Base-by-base conservation (phyloP, 208 protist species). In the Strigomonas galati region DNA sequence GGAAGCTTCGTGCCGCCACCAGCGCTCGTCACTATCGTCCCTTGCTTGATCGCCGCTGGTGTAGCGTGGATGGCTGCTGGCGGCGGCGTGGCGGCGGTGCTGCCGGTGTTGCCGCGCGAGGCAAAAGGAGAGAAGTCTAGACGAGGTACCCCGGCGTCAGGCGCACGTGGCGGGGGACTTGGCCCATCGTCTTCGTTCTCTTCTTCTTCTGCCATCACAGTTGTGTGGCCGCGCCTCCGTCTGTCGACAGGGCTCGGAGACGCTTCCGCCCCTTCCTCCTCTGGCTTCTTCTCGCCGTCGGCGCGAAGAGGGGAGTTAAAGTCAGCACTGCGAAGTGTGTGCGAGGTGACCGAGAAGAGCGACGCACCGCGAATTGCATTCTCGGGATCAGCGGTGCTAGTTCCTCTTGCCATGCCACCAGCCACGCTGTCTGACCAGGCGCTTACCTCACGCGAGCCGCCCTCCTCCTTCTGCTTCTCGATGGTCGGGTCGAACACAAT, bases 381-480 rank as follows among this genome's bases (percentile, higher is more conserved):
- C 9, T 9, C 40, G 9, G 12, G 35, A 4, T 53, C 48, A 3
- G 9, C 48, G 48, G 4, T 17, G 48, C 14, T n/a, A 10, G 10
- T 10, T 48, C 27, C 51, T 21, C 27, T 21, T 19, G 10, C 10
- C 55, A 61, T 61, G 27, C 3, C 28, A 10, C 28, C 32, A 2
- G 26, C 55, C 1, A 61, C 55, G 21, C 55, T 61, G 55, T 61
- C 55, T 28, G 55, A 61, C 55, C 26, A 43, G 4, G 26, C n/a
- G 27, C 55, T 24, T 44, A 24, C 28, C 10, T 12, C 32, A 12
- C 21, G 27, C 55, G 40, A 40, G 35, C 35, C 40, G 14, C 19
- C 40, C 14, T 19, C 12, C 40, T 46, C 40, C 9, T 2, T 19
- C 40, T 4, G 12, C 40, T 19, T 9, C 40, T 46, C 40, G 10